Evolutionary conservation across 257 asterid genomes (phyloP), one percentile per base, ranked within the genome.

Genomic region (Lavandula angustifolia): DNA sequence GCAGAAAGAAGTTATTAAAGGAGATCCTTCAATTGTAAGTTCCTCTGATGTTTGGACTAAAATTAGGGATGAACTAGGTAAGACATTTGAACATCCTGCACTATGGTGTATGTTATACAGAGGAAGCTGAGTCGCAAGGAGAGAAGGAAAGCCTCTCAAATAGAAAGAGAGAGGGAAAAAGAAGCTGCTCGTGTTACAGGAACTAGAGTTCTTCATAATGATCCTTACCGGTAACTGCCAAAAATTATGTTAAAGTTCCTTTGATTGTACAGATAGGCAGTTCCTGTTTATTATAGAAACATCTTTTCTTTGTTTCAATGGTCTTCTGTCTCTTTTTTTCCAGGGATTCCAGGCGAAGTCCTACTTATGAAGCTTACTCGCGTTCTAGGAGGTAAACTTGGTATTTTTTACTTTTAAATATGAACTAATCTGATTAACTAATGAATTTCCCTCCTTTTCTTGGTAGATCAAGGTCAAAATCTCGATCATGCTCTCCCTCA

Each of bases 321-420:
- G 34, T 57, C 41, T 14, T 44, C 54, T 58, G 13, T 69, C 27
- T 9, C 27, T 34, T 56, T 3, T 54, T 69, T 85, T 68, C 63
- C 81, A 94, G 99, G 62, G 99, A 90, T 70, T 79, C 96, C 29
- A 82, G 99, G 80, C 81, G 92, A 57, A 94, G 99, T 79, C 99
- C 99, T 67, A 84, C 99, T 53, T 94, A 94, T 59, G 99, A 94
- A 82, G 96, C 97, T 66, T 87, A 94, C 76, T 69, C 95, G 40
- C 97, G 91, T 60, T 87, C 95, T 50, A 86, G 90, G 74, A 82
- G 99, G 97, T 89, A 68, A 41, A 40, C 58, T 8, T n/a, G 37
- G 47, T 47, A 31, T 1, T 11, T 64, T 54, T 56, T 31, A 53
- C 50, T 50, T 49, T 43, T n/a, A 41, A 56, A 65, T 22, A 43